A percentile compares a stretch with the other conserved stretches of the same genome.
Conservation (phyloP, 1,284 basidiomycete genomes). For the Cryptococcus wingfieldii region DNA sequence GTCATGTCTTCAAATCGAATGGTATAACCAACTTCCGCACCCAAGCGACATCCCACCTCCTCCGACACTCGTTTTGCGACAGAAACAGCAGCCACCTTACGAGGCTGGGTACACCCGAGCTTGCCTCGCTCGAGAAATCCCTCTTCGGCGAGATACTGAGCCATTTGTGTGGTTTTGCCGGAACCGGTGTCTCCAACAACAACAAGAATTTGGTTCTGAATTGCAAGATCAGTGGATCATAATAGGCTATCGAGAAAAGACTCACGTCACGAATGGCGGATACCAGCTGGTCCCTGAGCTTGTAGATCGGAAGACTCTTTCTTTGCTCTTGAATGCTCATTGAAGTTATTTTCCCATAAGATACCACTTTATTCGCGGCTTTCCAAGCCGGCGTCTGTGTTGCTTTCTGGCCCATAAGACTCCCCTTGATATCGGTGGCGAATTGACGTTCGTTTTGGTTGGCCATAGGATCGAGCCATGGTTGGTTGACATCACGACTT, state of each 20-base stretch:
- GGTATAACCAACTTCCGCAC: constrained; percentile 95
- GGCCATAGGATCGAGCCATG: constrained; percentile 98
- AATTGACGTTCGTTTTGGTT: constrained; percentile 80
- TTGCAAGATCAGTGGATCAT: not conserved
- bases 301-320: constrained; percentile 87
- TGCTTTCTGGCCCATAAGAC: constrained; percentile 68
- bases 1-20: constrained; percentile 99
- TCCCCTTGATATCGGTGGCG: constrained; percentile 86
- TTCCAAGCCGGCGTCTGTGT: constrained; percentile 86
- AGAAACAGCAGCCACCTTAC: constrained; percentile 98
- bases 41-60: constrained; percentile 93
- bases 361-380: constrained; percentile 94
- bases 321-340: constrained; percentile 93
- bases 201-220: constrained; percentile 82
- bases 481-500: constrained; percentile 84
- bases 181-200: constrained; percentile 95
- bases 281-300: constrained; percentile 85
- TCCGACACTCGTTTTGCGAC: constrained; percentile 98
- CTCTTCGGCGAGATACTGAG: constrained; percentile 84
- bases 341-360: constrained; percentile 82
- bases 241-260: constrained; percentile 13
- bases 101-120: constrained; percentile 95
- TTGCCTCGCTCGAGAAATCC: constrained; percentile 80
- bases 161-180: constrained; percentile 92
- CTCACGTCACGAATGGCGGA: constrained; percentile 83